phyloP scores from a whole-genome alignment of 2,329 filamentous ascomycete genomes.

The Canariomyces notabilis region DNA sequence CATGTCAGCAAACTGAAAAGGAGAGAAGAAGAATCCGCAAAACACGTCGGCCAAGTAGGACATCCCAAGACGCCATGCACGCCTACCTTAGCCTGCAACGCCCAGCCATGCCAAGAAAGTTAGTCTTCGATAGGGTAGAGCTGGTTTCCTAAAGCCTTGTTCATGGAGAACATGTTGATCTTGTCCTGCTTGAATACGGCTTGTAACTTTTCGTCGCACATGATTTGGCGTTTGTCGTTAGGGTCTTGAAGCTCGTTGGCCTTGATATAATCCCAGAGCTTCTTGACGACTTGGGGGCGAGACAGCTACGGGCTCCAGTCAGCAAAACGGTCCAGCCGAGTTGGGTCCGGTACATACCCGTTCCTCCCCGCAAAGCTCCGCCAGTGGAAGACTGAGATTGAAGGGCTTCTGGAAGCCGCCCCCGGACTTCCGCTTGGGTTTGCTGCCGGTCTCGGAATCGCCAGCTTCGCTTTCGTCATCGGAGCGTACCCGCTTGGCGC shows the following conservation, averaged over 20 bases:
- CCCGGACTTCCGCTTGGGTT: constrained; percentile 75
- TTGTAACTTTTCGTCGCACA: constrained; percentile 86
- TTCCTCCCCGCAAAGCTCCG: constrained; percentile 64
- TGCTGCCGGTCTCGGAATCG: constrained; percentile 51
- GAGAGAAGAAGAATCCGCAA: constrained; percentile 1
- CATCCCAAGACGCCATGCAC: constrained; percentile 21
- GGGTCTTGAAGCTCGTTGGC: constrained; percentile 84
- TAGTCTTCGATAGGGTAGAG: constrained; percentile 76
- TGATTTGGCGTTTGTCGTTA: constrained; percentile 83
- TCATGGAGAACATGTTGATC: constrained; percentile 99
- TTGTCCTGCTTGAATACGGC: constrained; percentile 86
- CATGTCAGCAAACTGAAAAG: not conserved
- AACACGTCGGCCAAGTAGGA: constrained; percentile 3
- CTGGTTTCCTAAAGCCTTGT: constrained; percentile 87
- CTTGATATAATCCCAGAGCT: constrained; percentile 94
- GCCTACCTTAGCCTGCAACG: constrained; percentile 17
- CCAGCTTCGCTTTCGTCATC: constrained; percentile 77
- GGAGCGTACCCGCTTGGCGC: constrained; percentile 65
- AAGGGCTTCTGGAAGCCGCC: constrained; percentile 91
- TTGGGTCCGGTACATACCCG: constrained; percentile 44
- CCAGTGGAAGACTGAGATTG: constrained; percentile 64
- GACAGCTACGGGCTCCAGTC: constrained; percentile 59
- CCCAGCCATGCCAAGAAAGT: not conserved
- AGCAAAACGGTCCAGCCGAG: not conserved
- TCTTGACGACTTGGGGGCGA: constrained; percentile 91